Conservation (phyloP, 352 stramenopile genomes). For the Phytophthora tentaculata region DNA sequence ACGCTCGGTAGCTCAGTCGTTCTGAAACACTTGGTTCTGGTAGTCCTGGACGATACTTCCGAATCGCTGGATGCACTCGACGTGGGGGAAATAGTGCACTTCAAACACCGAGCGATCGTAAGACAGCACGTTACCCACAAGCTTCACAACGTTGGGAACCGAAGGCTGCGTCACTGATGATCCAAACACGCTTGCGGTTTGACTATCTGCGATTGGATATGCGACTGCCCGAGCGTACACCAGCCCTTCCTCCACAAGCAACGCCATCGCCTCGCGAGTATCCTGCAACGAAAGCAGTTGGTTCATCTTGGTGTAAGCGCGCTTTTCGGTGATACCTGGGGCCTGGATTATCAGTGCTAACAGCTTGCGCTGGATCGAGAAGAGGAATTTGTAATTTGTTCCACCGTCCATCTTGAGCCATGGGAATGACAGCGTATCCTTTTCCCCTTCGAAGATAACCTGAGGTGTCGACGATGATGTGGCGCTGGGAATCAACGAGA, state of each 20-base stretch:
- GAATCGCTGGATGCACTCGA: conserved; percentile 84
- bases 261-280: conserved; percentile 66
- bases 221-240: conserved; percentile 62
- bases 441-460: conserved; percentile 78
- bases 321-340: conserved; percentile 70
- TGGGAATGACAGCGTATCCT: conserved; percentile 77
- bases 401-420: conserved; percentile 87
- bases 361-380: conserved; percentile 80
- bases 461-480: conserved; percentile 31
- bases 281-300: conserved; percentile 75
- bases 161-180: conserved; percentile 19
- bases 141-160: conserved; percentile 42
- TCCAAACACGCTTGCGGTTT: conserved; percentile 41
- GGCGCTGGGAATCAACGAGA: conserved; percentile 51
- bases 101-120: conserved; percentile 56
- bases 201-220: neutral
- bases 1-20: conserved; percentile 18
- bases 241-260: conserved; percentile 76
- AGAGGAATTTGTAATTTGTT: conserved; percentile 78
- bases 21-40: conserved; percentile 54
- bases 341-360: conserved; percentile 57
- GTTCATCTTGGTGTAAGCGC: conserved; percentile 58
- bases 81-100: conserved; percentile 79
- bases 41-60: conserved; percentile 79
- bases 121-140: conserved; percentile 48